Percentiles rank a stretch among this genome's conserved stretches.
These are phyloP conservation scores for Trichomonas tenax DNA, from an alignment of 208 protist genomes.

Conservation along the genomic window DNA sequence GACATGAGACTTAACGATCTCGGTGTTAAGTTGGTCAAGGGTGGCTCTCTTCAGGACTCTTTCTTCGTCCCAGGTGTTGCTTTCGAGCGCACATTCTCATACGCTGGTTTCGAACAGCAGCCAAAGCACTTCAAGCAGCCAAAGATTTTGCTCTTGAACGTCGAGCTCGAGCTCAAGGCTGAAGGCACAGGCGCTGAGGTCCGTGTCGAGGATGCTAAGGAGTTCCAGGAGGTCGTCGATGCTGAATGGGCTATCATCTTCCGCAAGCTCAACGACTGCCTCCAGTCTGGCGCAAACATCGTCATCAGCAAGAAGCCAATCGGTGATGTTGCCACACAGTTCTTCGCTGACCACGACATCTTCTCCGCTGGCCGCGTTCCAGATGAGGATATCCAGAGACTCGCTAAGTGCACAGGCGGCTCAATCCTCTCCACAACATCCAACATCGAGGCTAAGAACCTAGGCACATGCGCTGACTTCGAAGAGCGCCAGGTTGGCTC, in stretches of 20 bases:
- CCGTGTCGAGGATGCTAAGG: constrained; percentile 37
- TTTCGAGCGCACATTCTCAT: constrained; percentile 99
- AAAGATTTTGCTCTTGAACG: constrained; percentile 94
- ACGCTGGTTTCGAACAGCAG: constrained; percentile 77
- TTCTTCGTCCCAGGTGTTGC: constrained; percentile 95
- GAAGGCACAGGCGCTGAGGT: constrained; percentile 99
- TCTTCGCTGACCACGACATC: constrained; percentile 96
- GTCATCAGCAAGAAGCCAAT: constrained; percentile 95
- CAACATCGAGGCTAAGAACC: constrained; percentile 65
- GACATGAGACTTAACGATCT: constrained; percentile 84
- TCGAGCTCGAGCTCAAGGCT: constrained; percentile 99
- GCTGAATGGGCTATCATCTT: constrained; percentile 99
- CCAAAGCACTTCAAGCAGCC: constrained; percentile 70
- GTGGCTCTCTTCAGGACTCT: constrained; percentile 81
- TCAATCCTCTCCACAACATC: constrained; percentile 85
- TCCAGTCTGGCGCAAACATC: constrained; percentile 80
- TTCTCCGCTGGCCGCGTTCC: constrained; percentile 98
- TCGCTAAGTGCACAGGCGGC: constrained; percentile 82
- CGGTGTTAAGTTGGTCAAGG: constrained; percentile 98
- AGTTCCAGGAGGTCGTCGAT: constrained; percentile 98
- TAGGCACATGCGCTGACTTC: constrained; percentile 75
- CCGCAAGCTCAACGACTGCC: constrained; percentile 97
- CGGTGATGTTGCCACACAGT: constrained; percentile 99
- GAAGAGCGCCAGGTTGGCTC: constrained; percentile 94
- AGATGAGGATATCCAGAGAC: constrained; percentile 69